Base-by-base conservation (phyloP, 2,329 filamentous ascomycete genomes). In the Scorias spongiosa region DNA sequence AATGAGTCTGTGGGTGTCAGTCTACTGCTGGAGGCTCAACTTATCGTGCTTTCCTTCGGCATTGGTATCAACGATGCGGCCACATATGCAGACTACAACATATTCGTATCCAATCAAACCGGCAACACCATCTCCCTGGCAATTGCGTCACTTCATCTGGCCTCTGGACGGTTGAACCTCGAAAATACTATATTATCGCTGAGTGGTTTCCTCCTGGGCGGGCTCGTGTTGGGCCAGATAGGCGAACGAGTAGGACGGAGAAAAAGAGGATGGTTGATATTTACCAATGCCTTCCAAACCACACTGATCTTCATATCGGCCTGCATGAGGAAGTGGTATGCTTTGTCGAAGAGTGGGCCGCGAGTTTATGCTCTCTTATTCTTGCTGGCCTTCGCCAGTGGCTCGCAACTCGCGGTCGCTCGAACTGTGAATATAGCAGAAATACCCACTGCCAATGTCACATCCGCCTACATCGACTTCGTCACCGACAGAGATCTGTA, bases 381-480 rank as follows among this genome's bases (percentile, higher is more conserved):
- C 1, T 54, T 77, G 32, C 62, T 79, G 29, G 73, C 75, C 0
- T 70, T 74, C 41, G 68, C 74, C 0, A 66, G 73, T 0, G 75
- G 76, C 0, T 72, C 67, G 40, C 76, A 80, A 54, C 74, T 80
- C 0, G 74, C 76, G 2, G 69, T 75, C 61, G 68, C 68, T 2
- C 65, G 75, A 17, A 66, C 68, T 32, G 54, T 80, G 44, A 59
- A 65, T 38, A 70, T 78, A 59, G 72, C 72, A 0, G 76, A 80
- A 56, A 78, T 80, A 51, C 76, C 67, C 46, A 80, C 76, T 0
- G 75, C 76, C 20, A 79, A 78, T 74, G 75, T 74, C 0, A 80
- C 76, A 5, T 74, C 76, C 0, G 75, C 76, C 1, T 79, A 72
- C 67, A 63, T 80, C 1, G 75, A 80, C 52, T 53, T 78, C 44